Conservation (phyloP, 768 basidiomycete genomes). For the Hygrocybe punicea region DNA sequence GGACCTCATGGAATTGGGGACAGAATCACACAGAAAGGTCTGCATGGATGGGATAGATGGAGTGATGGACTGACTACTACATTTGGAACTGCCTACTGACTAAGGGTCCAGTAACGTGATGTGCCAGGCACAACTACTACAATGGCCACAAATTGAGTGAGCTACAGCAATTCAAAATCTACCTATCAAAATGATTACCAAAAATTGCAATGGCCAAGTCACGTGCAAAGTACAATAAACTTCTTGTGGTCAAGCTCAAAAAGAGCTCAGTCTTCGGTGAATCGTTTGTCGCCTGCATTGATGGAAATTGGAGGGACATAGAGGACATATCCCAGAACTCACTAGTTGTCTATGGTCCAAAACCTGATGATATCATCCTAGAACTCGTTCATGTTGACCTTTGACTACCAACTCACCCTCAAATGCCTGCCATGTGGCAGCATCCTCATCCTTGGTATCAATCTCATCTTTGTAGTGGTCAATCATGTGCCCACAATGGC, state of each 20-base stretch:
- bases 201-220: no score
- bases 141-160: no score
- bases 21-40: no score
- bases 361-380: slow-evolving; percentile 7
- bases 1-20: no score
- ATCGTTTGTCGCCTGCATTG: slow-evolving; percentile 6
- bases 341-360: slow-evolving; percentile 11
- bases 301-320: slow-evolving; percentile 16
- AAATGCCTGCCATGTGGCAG: slow-evolving; percentile 11
- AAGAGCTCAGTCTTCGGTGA: slow-evolving; percentile 20
- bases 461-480: background rate
- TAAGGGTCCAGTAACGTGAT: no score
- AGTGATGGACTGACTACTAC: no score
- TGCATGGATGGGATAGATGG: no score
- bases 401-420: background rate
- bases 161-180: no score
- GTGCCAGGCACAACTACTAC: no score
- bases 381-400: slow-evolving; percentile 5
- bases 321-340: slow-evolving; percentile 13
- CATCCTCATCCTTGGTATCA: background rate
- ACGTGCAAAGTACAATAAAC: no score
- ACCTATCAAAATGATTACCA: no score
- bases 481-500: slow-evolving; percentile 10
- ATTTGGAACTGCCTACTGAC: no score
- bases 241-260: background rate